Evolutionary conservation across 306 rosid species (phyloP).

Genomic region (Cicer yamashitae): DNA sequence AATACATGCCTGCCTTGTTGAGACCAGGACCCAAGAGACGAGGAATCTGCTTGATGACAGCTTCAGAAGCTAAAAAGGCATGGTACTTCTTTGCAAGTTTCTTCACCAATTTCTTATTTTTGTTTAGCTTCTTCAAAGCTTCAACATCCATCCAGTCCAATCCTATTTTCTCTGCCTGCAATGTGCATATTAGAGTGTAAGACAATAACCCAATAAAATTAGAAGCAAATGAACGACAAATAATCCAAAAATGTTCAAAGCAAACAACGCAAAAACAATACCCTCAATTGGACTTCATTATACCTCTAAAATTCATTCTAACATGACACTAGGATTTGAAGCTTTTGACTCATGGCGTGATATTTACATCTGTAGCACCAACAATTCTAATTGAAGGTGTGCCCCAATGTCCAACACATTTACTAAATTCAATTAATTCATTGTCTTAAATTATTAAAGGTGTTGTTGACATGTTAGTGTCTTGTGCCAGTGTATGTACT

Average conservation of each 20-base stretch:
- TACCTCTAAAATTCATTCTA: too few species aligned
- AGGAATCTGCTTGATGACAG: slow-evolving; percentile 89
- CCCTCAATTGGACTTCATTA: neutral
- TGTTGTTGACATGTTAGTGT: too few species aligned
- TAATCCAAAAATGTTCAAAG: neutral
- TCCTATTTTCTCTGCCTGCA: slow-evolving; percentile 81
- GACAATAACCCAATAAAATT: neutral
- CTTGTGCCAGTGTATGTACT: too few species aligned
- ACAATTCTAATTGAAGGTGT: too few species aligned
- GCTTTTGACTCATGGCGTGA: too few species aligned
- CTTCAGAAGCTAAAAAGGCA: slow-evolving; percentile 90
- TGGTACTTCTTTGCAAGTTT: slow-evolving; percentile 82
- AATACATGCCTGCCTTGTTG: slow-evolving; percentile 83
- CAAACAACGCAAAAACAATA: neutral
- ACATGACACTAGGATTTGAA: too few species aligned
- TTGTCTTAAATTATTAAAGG: too few species aligned
- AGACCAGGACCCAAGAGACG: slow-evolving; percentile 93
- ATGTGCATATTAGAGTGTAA: slow-evolving; percentile 36
- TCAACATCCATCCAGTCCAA: slow-evolving; percentile 87
- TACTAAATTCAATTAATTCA: too few species aligned
- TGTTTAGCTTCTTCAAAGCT: slow-evolving; percentile 78
- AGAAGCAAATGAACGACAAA: neutral
- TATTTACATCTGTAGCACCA: too few species aligned
- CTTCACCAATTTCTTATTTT: slow-evolving; percentile 82
- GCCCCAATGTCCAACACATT: too few species aligned